Conservation (phyloP, 108 stramenopile species). For the Skeletonema tropicum region DNA sequence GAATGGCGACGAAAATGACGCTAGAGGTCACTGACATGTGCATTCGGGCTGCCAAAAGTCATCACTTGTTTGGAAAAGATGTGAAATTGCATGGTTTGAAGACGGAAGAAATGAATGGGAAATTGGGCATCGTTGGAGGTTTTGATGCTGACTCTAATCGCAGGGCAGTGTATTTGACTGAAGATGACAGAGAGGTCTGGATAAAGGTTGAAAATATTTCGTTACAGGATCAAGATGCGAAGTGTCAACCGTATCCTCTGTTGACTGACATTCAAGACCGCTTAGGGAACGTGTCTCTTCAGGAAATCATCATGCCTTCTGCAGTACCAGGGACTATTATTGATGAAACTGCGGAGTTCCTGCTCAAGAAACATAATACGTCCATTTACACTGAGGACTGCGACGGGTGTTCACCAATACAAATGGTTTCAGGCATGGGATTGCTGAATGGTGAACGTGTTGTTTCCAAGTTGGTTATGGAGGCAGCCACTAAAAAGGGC, state of each 20-base stretch:
- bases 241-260: not conserved
- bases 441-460: not conserved
- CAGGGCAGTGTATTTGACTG: constrained; percentile 16
- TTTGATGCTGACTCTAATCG: constrained; percentile 38
- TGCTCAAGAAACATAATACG: constrained; percentile 21
- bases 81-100: constrained; percentile 27
- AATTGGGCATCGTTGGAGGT: constrained; percentile 32
- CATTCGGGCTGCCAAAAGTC: constrained; percentile 35
- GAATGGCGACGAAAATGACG: constrained; percentile 49
- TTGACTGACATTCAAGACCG: constrained; percentile 40
- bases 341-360: constrained; percentile 49
- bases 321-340: constrained; percentile 1
- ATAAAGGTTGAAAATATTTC: constrained; percentile 46
- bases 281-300: constrained; percentile 27
- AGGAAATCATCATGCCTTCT: constrained; percentile 37
- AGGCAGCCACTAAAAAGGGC: constrained; percentile 13
- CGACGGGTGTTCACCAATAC: constrained; percentile 10
- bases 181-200: constrained; percentile 26
- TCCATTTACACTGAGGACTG: constrained; percentile 21
- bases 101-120: constrained; percentile 40
- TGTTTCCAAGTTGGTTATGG: constrained; percentile 12
- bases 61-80: constrained; percentile 27
- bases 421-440: constrained; percentile 16
- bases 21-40: constrained; percentile 36
- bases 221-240: not conserved